Evolutionary conservation across 2,329 filamentous ascomycete species (phyloP), one percentile per base, ranked within the genome.

Genomic region (Penicillium sp.): DNA sequence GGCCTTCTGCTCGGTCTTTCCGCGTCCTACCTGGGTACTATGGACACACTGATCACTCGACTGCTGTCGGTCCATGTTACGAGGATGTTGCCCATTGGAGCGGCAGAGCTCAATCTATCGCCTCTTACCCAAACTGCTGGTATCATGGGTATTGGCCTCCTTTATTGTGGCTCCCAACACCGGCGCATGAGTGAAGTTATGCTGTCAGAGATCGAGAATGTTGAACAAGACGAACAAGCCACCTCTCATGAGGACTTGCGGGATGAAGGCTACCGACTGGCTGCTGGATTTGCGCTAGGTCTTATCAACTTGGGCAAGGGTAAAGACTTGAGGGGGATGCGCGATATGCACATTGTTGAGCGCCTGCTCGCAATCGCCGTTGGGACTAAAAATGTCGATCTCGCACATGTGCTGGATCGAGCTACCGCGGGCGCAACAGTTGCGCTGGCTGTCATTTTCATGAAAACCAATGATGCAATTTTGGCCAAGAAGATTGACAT

Each of bases 181-280:
- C 90, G 96, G 29, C 88, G 96, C 37, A 99, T 99, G 95, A 98
- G 92, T 70, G 95, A 99, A 73, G 92, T 98, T 19, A 97, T 99
- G 92, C 85, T 99, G 50, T 98, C 93, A 0, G 95, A 99, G 72
- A 95, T 99, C 59, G 92, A 97, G 72, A 89, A 93, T 61, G 83
- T 92, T 51, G 92, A 95, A 26, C 84, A 90, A 37, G 90, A 93
- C 53, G 93, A 97, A 58, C 80, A 81, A 5, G 80, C 81, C 26
- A 75, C 80, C 52, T 80, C 83, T 8, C 89, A 93, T 56, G 91
- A 96, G 67, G 87, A 88, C 23, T 77, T 98, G 49, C 87, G 93
- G 25, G 93, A 96, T 69, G 95, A 99, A 77, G 93, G 93, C n/a
- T 99, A 99, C 74, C 88, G 96, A 42, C 83, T 99, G 35, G 93